Evolutionary conservation across 768 basidiomycete species (phyloP).

Genomic region (Tephrocybe rancida): DNA sequence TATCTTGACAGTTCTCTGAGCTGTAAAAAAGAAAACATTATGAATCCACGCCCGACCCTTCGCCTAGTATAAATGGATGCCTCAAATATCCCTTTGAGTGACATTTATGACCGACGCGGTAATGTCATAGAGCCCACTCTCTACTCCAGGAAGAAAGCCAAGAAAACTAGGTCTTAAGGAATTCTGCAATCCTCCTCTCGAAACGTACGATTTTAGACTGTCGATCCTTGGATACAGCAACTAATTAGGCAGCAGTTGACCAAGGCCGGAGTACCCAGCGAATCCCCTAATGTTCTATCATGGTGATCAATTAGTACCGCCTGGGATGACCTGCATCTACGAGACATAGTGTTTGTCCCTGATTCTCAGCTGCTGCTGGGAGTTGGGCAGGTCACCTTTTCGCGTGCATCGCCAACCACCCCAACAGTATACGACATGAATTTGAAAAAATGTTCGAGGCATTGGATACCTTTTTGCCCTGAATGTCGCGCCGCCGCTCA

Average conservation of each 20-base stretch:
- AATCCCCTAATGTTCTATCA: too few species aligned
- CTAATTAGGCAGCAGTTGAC: slow-evolving; percentile 43
- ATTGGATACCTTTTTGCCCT: too few species aligned
- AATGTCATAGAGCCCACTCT: slow-evolving; percentile 79
- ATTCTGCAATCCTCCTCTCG: slow-evolving; percentile 42
- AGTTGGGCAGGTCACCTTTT: too few species aligned
- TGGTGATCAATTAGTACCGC: neutral
- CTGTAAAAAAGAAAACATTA: slow-evolving; percentile 89
- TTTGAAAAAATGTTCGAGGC: too few species aligned
- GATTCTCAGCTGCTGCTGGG: too few species aligned
- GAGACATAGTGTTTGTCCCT: too few species aligned
- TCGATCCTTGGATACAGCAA: too few species aligned
- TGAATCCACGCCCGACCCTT: slow-evolving; percentile 89
- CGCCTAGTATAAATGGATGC: too few species aligned
- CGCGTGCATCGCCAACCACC: too few species aligned
- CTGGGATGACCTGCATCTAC: neutral
- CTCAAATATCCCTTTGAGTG: slow-evolving; percentile 88
- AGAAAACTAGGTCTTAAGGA: slow-evolving; percentile 69
- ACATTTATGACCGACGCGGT: slow-evolving; percentile 93
- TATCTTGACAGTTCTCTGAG: slow-evolving; percentile 69
- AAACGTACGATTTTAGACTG: too few species aligned
- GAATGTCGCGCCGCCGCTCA: too few species aligned
- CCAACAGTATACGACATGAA: too few species aligned
- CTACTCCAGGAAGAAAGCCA: slow-evolving; percentile 82
- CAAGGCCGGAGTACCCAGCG: slow-evolving; percentile 67